Percentiles rank a stretch among this genome's conserved stretches.
Conservation (phyloP, 306 rosid genomes). For the Begonia peltatifolia region DNA sequence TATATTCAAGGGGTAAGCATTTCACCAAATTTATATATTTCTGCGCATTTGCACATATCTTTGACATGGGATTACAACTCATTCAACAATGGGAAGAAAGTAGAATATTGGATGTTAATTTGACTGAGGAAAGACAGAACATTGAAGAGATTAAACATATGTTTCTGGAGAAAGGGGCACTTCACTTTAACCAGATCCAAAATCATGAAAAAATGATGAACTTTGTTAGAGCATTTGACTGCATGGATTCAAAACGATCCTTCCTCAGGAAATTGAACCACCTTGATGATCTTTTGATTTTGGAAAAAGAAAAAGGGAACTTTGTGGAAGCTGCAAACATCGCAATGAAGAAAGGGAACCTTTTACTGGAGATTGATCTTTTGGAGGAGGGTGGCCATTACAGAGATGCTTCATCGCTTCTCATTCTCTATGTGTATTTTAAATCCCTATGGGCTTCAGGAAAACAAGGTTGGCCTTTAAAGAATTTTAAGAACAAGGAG, state of each 20-base stretch:
- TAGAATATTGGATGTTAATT: slow-evolving; percentile 11
- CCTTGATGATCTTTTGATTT: slow-evolving; percentile 36
- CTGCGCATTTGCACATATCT: slow-evolving; percentile 37
- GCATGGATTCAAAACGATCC: slow-evolving; percentile 34
- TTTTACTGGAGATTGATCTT: slow-evolving; percentile 27
- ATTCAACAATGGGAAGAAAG: slow-evolving; percentile 35
- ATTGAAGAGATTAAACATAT: slow-evolving; percentile 29
- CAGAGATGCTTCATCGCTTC: slow-evolving; percentile 29
- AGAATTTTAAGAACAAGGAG: slow-evolving; percentile 29
- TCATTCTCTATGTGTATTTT: slow-evolving; percentile 30
- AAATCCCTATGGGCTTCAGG: slow-evolving; percentile 56
- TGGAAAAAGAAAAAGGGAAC: slow-evolving; percentile 41
- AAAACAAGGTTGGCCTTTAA: slow-evolving; percentile 61
- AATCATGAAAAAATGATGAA: slow-evolving; percentile 46
- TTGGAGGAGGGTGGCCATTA: slow-evolving; percentile 43
- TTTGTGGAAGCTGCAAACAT: slow-evolving; percentile 27
- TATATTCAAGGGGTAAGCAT: slow-evolving; percentile 44
- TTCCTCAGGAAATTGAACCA: slow-evolving; percentile 29
- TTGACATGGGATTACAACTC: slow-evolving; percentile 40
- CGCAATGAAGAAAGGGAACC: slow-evolving; percentile 37
- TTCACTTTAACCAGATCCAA: slow-evolving; percentile 27
- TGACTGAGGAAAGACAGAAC: slow-evolving; percentile 10
- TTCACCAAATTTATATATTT: slow-evolving; percentile 37
- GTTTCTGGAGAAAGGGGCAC: slow-evolving; percentile 54
- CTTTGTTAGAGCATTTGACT: slow-evolving; percentile 44